Conservation (phyloP, 306 rosid species). For the Dryas alaskensis region DNA sequence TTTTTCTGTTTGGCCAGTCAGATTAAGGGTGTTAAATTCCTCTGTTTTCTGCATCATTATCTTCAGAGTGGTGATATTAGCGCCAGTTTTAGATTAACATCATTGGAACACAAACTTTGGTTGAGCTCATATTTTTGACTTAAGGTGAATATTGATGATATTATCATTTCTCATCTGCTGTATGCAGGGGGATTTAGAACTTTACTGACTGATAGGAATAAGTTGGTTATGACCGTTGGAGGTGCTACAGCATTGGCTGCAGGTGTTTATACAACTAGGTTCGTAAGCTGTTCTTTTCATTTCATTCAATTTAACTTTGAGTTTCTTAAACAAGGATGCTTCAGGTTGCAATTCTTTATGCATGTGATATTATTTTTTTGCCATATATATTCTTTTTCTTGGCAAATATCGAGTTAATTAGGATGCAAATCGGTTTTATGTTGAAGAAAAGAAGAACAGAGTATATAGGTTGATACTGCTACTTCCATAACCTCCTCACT, state of each 20-base stretch:
- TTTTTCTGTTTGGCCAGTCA: neutral
- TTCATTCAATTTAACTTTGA: constrained; percentile 20
- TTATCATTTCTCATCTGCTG: constrained; percentile 27
- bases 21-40: neutral
- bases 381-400: neutral
- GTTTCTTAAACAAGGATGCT: constrained; percentile 9
- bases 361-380: neutral
- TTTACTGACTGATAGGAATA: constrained; percentile 82
- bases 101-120: constrained; percentile 10
- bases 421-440: constrained; percentile 17
- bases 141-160: constrained; percentile 18
- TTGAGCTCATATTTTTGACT: constrained; percentile 1
- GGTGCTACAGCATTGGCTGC: constrained; percentile 99
- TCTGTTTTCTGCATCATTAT: no score
- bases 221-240: constrained; percentile 90
- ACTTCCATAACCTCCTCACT: neutral
- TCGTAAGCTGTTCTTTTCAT: constrained; percentile 17
- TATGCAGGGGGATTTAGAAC: constrained; percentile 82
- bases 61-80: neutral
- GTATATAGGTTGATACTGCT: neutral
- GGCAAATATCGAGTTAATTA: neutral
- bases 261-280: constrained; percentile 97
- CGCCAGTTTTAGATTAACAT: neutral
- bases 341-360: neutral
- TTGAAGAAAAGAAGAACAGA: neutral